Percentiles rank a stretch among this genome's conserved stretches.
phyloP scores from a whole-genome alignment of 2,329 filamentous ascomycete genomes.

The Alternaria triticimaculans region DNA sequence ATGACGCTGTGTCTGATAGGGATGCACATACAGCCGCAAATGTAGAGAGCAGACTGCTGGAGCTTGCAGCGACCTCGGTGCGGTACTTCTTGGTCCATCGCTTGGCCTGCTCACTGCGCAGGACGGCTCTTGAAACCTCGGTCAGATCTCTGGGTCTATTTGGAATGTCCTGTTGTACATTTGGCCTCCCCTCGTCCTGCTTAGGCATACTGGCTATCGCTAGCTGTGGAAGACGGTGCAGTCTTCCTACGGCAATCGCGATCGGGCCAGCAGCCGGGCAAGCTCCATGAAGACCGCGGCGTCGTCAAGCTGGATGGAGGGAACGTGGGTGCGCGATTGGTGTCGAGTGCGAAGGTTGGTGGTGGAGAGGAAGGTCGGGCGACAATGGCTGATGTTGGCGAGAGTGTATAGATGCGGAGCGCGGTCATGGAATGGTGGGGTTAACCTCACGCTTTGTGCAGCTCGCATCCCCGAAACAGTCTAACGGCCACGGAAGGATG shows the following conservation, averaged over 20 bases:
- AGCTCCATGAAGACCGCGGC: slow-evolving; percentile 60
- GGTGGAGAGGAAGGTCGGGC: slow-evolving; percentile 19
- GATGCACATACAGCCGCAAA: slow-evolving; percentile 65
- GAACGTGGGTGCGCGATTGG: slow-evolving; percentile 17
- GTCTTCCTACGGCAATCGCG: slow-evolving; percentile 68
- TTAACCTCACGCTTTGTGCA: slow-evolving; percentile 39
- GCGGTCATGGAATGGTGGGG: slow-evolving; percentile 48
- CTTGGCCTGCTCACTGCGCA: slow-evolving; percentile 54
- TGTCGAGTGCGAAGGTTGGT: slow-evolving; percentile 6
- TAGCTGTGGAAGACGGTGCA: slow-evolving; percentile 58
- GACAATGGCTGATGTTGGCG: slow-evolving; percentile 38
- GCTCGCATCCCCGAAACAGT: slow-evolving; percentile 24
- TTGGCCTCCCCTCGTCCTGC: slow-evolving; percentile 32
- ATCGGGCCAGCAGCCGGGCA: slow-evolving; percentile 60
- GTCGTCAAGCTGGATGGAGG: slow-evolving; percentile 26
- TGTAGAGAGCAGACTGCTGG: slow-evolving; percentile 79
- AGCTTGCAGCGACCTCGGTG: slow-evolving; percentile 79
- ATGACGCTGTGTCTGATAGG: background rate
- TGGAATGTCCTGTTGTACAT: slow-evolving; percentile 27
- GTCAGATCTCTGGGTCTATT: slow-evolving; percentile 49
- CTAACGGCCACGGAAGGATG: slow-evolving; percentile 17
- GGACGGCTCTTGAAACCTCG: slow-evolving; percentile 41
- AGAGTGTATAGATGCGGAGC: slow-evolving; percentile 23
- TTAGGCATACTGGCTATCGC: slow-evolving; percentile 55
- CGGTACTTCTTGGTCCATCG: slow-evolving; percentile 76